phyloP scores from a whole-genome alignment of 768 basidiomycete genomes.

The Suillus lakei region DNA sequence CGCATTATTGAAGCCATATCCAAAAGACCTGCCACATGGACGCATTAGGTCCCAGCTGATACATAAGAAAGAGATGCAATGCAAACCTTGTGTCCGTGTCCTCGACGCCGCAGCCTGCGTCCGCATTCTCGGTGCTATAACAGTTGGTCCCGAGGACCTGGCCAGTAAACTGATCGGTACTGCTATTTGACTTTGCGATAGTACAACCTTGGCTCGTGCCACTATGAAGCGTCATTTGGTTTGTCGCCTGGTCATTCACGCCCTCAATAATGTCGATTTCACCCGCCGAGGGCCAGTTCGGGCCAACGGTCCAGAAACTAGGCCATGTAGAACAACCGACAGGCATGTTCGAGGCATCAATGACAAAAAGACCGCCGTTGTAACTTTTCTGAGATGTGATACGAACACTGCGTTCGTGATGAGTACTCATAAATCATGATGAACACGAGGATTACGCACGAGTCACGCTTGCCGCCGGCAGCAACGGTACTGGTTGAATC shows the following conservation, averaged over 20 bases:
- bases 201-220: constrained; percentile 44
- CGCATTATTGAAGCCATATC: constrained; percentile 35
- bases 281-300: constrained; percentile 55
- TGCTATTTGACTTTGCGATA: constrained; percentile 14
- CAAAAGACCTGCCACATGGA: constrained; percentile 41
- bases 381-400: constrained; percentile 68
- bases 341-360: constrained; percentile 74
- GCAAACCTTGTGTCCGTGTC: constrained; percentile 38
- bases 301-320: constrained; percentile 62
- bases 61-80: not conserved
- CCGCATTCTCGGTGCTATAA: constrained; percentile 41
- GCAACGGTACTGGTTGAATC: constrained; percentile 57
- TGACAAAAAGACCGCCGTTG: constrained; percentile 72
- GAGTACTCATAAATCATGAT: constrained; percentile 6
- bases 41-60: constrained; percentile 43
- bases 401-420: constrained; percentile 53
- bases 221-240: constrained; percentile 73
- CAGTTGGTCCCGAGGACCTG: constrained; percentile 37
- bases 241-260: constrained; percentile 59
- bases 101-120: constrained; percentile 55
- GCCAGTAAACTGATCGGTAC: constrained; percentile 26
- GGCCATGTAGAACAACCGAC: constrained; percentile 68
- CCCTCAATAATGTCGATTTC: constrained; percentile 82
- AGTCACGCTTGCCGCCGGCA: constrained; percentile 57
- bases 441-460: constrained; percentile 36